Conservation (phyloP, 352 stramenopile species). For the Globisporangium rhizosaccharum region DNA sequence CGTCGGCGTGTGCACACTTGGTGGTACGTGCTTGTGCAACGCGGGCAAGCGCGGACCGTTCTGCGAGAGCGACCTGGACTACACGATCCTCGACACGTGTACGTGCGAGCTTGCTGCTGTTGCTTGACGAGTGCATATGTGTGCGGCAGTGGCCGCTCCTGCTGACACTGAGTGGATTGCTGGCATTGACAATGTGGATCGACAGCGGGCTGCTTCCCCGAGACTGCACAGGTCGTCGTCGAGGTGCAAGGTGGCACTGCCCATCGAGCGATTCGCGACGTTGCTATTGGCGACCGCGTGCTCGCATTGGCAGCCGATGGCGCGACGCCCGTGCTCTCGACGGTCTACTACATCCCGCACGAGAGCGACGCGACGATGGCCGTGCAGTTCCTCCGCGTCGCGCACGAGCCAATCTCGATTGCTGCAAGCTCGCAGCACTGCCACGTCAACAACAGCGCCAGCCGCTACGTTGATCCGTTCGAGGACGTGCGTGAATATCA, state of each 20-base stretch:
- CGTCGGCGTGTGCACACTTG: slow-evolving; percentile 54
- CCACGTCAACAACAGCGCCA: slow-evolving; percentile 1
- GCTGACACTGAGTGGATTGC: neutral
- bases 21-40: slow-evolving; percentile 65
- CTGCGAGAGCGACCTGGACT: slow-evolving; percentile 46
- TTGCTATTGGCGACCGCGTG: slow-evolving; percentile 44
- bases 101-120: slow-evolving; percentile 3
- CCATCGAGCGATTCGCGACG: slow-evolving; percentile 19
- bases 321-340: slow-evolving; percentile 25
- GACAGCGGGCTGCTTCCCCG: slow-evolving; percentile 55
- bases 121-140: neutral
- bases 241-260: slow-evolving; percentile 15
- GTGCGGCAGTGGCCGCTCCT: too few relatives aligned
- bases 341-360: slow-evolving; percentile 67
- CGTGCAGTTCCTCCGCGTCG: slow-evolving; percentile 29
- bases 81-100: slow-evolving; percentile 45
- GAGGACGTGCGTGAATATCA: neutral
- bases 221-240: slow-evolving; percentile 32
- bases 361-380: slow-evolving; percentile 16
- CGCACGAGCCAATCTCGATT: slow-evolving; percentile 17
- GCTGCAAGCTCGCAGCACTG: neutral
- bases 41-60: slow-evolving; percentile 45
- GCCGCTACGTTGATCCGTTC: neutral
- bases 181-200: neutral
- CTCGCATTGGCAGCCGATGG: slow-evolving; percentile 39